Conservation (phyloP, 2,329 filamentous ascomycete genomes). For the Beauveria sp. region DNA sequence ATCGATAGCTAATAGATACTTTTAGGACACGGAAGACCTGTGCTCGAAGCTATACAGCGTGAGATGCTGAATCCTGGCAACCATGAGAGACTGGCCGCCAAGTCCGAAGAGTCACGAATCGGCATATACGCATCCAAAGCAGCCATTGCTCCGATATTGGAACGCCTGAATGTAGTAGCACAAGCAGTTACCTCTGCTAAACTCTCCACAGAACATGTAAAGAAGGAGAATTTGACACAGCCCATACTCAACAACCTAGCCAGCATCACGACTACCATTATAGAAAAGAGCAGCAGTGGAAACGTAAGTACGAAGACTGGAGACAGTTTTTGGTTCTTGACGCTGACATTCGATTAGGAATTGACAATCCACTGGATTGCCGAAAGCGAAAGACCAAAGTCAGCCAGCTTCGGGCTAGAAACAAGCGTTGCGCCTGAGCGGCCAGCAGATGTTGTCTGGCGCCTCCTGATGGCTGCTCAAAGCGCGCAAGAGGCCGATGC, state of each 20-base stretch:
- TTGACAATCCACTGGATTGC: slow-evolving; percentile 38
- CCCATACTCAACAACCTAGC: slow-evolving; percentile 23
- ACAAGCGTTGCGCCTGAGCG: slow-evolving; percentile 27
- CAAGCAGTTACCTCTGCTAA: slow-evolving; percentile 19
- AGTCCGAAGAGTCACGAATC: slow-evolving; percentile 17
- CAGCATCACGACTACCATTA: slow-evolving; percentile 25
- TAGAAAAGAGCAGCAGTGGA: slow-evolving; percentile 16
- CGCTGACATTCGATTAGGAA: slow-evolving; percentile 18
- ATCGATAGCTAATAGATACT: neutral
- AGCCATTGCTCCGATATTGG: slow-evolving; percentile 25
- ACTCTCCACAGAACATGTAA: slow-evolving; percentile 20
- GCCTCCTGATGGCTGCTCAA: slow-evolving; percentile 32
- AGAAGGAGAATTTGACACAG: slow-evolving; percentile 14
- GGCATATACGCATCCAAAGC: slow-evolving; percentile 24
- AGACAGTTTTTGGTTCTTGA: neutral
- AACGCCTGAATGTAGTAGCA: slow-evolving; percentile 26
- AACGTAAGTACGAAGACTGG: slow-evolving; percentile 16
- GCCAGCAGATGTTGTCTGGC: slow-evolving; percentile 35
- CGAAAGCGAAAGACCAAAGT: slow-evolving; percentile 12
- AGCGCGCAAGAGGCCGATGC: neutral
- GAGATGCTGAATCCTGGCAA: slow-evolving; percentile 25
- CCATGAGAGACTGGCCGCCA: slow-evolving; percentile 23
- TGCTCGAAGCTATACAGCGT: slow-evolving; percentile 22
- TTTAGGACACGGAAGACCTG: slow-evolving; percentile 14
- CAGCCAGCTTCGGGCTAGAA: neutral